phyloP scores from a whole-genome alignment of 106 monocot species.

The Gastrodia elata region DNA sequence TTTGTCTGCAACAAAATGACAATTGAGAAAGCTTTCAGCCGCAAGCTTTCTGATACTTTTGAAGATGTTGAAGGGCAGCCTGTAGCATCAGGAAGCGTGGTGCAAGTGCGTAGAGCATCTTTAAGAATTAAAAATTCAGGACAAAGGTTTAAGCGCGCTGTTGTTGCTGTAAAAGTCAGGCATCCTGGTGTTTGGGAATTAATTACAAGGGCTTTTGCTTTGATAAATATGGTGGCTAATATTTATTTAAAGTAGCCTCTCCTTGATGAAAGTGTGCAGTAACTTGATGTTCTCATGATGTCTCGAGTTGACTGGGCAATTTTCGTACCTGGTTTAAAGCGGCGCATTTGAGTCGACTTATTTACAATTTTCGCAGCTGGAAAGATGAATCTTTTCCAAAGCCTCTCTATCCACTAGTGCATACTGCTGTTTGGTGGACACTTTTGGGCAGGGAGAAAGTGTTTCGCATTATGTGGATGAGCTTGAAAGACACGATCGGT shows the following conservation, averaged over 20 bases:
- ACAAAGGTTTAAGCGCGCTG: constrained; percentile 31
- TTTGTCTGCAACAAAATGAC: constrained; percentile 39
- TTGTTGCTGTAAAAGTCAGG: constrained; percentile 65
- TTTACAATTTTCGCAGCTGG: constrained; percentile 57
- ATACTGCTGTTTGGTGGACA: constrained; percentile 70
- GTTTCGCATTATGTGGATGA: no score
- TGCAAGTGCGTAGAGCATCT: constrained; percentile 59
- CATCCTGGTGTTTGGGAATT: constrained; percentile 62
- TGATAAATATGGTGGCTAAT: constrained; percentile 53
- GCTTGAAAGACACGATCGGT: no score
- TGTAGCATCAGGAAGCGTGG: constrained; percentile 67
- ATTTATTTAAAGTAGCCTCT: constrained; percentile 49
- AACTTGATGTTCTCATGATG: constrained; percentile 74
- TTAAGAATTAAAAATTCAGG: constrained; percentile 35
- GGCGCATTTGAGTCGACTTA: constrained; percentile 61
- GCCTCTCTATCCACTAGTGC: constrained; percentile 65
- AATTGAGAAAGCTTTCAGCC: constrained; percentile 52
- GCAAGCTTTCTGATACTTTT: constrained; percentile 49
- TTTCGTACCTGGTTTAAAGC: no score
- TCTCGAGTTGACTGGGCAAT: constrained; percentile 64
- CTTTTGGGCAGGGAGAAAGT: constrained; percentile 48
- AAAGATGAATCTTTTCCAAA: constrained; percentile 69
- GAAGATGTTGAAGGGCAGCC: constrained; percentile 55
- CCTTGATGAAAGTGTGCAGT: constrained; percentile 61
- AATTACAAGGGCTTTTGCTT: constrained; percentile 52